These are phyloP conservation scores for Chalciporus piperatus DNA, from an alignment of 768 basidiomycete species.

Conservation along the genomic window DNA sequence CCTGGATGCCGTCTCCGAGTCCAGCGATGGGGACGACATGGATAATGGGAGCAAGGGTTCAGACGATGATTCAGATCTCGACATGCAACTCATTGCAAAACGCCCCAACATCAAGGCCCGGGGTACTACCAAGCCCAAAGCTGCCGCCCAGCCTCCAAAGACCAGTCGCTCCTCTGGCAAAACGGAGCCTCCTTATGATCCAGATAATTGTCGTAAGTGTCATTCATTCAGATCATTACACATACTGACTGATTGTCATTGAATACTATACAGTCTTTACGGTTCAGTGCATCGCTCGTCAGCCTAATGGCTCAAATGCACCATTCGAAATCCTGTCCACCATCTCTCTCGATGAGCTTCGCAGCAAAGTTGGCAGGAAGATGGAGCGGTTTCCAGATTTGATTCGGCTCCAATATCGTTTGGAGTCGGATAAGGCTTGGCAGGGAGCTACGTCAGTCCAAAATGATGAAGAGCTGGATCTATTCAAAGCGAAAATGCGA, in stretches of 20 bases:
- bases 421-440: neutral
- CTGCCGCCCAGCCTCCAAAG: neutral
- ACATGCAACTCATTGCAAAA: neutral
- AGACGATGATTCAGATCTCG: neutral
- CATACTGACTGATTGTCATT: neutral
- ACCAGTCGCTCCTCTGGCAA: neutral
- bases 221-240: neutral
- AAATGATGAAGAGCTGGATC: neutral
- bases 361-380: neutral
- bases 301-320: constrained; percentile 1
- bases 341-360: neutral
- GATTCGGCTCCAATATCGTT: neutral
- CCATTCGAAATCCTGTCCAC: constrained; percentile 1
- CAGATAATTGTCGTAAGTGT: neutral
- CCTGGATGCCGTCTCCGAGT: neutral
- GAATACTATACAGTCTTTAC: neutral
- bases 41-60: neutral
- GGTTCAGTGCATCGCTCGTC: neutral
- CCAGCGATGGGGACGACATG: neutral
- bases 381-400: neutral
- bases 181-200: constrained; percentile 13
- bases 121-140: neutral
- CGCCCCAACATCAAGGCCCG: neutral
- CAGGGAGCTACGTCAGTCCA: neutral
- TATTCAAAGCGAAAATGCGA: neutral